phyloP scores from a whole-genome alignment of 2,329 filamentous ascomycete species.

The Verticillium isaacii region DNA sequence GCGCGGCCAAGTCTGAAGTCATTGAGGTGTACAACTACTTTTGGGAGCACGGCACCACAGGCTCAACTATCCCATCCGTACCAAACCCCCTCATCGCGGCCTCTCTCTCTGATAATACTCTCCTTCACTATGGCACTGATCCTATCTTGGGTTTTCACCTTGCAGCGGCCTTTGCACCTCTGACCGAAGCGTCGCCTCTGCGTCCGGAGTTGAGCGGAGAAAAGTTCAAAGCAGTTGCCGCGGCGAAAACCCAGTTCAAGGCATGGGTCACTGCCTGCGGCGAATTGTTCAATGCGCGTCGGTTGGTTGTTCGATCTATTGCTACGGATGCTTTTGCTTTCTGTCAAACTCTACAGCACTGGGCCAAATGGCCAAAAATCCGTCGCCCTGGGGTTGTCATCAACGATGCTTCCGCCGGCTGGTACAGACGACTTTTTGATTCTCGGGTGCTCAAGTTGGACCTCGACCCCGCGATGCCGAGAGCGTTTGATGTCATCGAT shows the following conservation, averaged over 20 bases:
- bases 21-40: conserved; percentile 20
- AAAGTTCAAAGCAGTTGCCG: conserved; percentile 19
- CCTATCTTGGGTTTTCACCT: conserved; percentile 54
- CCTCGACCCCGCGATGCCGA: background rate
- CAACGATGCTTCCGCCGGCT: conserved; percentile 26
- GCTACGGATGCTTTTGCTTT: conserved; percentile 45
- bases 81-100: conserved; percentile 37
- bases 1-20: conserved; percentile 18
- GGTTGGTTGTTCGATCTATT: conserved; percentile 36
- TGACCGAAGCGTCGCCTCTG: conserved; percentile 34
- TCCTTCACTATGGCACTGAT: conserved; percentile 43
- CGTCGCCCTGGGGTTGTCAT: conserved; percentile 10
- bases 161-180: conserved; percentile 36
- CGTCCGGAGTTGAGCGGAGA: conserved; percentile 13
- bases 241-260: conserved; percentile 39
- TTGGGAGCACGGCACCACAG: conserved; percentile 29
- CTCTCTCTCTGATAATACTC: conserved; percentile 24
- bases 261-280: conserved; percentile 34
- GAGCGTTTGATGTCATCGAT: conserved; percentile 52
- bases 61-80: conserved; percentile 9
- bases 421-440: conserved; percentile 37
- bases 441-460: conserved; percentile 36
- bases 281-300: conserved; percentile 24
- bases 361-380: background rate
- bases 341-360: conserved; percentile 44